Base-by-base conservation (phyloP, 768 basidiomycete species). In the Hemileccinum rubropunctum region DNA sequence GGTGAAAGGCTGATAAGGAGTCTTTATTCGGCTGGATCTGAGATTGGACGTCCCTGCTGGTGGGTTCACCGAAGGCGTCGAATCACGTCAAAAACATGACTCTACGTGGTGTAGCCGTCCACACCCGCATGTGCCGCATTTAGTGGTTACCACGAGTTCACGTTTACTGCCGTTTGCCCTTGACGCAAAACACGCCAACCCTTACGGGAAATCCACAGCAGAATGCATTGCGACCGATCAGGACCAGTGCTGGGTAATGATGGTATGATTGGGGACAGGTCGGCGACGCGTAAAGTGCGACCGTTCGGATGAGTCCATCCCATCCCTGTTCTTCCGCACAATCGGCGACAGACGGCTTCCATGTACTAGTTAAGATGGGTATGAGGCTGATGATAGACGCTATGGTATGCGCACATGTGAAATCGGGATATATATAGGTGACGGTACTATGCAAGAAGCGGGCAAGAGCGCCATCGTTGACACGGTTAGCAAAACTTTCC, bases 1-100 rank as follows among this genome's bases (percentile, higher is more conserved):
- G 54, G 54, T 55, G 50, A 61, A 66, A 60, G 53, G 56, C 46
- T 66, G 65, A 65, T 65, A 68, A 64, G 64, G 48, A 17, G 20
- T 44, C 42, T 40, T 32, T 37, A 47, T 53, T 47, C 39, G 33
- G 42, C 36, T 3, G 18, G 51, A 66, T 66, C 65, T 66, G 30
- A 66, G 65, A 66, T 66, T 8, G 17, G 21, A 17, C 28, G 42
- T 47, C 45, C 63, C 60, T 56, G 48, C 57, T 41, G 42, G 62
- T 60, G 57, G 56, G 50, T 53, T 52, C 50, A 33, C 58, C 52
- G 51, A 58, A 47, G 52, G 40, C 35, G 64, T 43, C 30, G 42
- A 43, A 43, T 50, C 62, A 64, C 52, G 64, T 54, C 57, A 52
- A 61, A 55, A 56, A 58, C 63, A 65, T 53, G 59, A 45, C 48